Percentiles rank a stretch among this genome's conserved stretches.
Evolutionary conservation across 2,329 filamentous ascomycete species (phyloP).

Genomic region (Dothideomycetes sp.): DNA sequence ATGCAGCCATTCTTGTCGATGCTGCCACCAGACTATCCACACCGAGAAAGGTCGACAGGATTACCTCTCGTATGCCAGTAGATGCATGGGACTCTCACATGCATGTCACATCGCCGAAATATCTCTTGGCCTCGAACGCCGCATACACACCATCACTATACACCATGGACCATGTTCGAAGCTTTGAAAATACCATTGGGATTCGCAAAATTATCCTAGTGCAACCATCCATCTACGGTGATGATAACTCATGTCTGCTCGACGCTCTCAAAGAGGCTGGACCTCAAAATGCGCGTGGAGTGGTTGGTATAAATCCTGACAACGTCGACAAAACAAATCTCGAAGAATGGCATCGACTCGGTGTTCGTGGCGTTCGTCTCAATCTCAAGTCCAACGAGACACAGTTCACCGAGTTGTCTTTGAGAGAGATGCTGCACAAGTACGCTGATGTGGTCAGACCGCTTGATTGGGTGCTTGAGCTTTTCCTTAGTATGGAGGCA

Average conservation of each 20-base stretch:
- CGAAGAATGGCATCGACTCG: slow-evolving; percentile 21
- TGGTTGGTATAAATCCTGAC: slow-evolving; percentile 24
- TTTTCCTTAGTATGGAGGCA: slow-evolving; percentile 47
- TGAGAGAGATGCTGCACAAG: slow-evolving; percentile 34
- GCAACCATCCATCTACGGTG: slow-evolving; percentile 25
- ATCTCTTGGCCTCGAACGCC: slow-evolving; percentile 40
- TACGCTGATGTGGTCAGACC: slow-evolving; percentile 45
- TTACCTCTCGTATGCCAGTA: slow-evolving; percentile 29
- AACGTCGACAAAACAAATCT: slow-evolving; percentile 18
- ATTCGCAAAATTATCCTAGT: slow-evolving; percentile 23
- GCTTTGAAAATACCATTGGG: slow-evolving; percentile 21
- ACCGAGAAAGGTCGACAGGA: too few relatives aligned
- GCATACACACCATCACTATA: slow-evolving; percentile 44
- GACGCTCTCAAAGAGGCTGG: slow-evolving; percentile 21
- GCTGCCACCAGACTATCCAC: too few relatives aligned
- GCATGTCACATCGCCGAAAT: slow-evolving; percentile 51
- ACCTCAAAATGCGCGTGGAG: slow-evolving; percentile 19
- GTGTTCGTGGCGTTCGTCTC: slow-evolving; percentile 25
- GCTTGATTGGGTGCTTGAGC: slow-evolving; percentile 48
- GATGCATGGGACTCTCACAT: slow-evolving; percentile 56
- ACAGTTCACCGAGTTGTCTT: slow-evolving; percentile 30
- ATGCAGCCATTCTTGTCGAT: too few relatives aligned
- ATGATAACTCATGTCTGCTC: slow-evolving; percentile 25
- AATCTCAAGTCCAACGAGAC: slow-evolving; percentile 28
- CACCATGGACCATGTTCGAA: slow-evolving; percentile 41